phyloP scores from a whole-genome alignment of 2,329 filamentous ascomycete genomes.

The Hypoxylon sp. region DNA sequence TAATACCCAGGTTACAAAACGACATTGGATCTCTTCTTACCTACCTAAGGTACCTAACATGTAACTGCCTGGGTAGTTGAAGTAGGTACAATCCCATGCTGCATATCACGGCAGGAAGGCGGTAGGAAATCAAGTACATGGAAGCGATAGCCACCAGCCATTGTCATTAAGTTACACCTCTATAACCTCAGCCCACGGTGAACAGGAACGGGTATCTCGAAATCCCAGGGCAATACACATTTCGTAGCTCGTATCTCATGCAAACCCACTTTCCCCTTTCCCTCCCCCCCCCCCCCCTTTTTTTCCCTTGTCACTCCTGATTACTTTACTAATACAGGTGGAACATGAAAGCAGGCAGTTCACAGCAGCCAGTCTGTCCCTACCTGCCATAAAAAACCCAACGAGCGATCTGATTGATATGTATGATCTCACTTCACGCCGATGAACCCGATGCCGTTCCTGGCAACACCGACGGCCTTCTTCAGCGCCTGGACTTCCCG shows the following conservation, averaged over 20 bases:
- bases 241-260: slow-evolving; percentile 40
- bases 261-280: not conserved
- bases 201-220: slow-evolving; percentile 37
- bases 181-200: slow-evolving; percentile 13
- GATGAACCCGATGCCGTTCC: slow-evolving; percentile 73
- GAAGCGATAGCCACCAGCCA: not conserved
- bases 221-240: slow-evolving; percentile 32
- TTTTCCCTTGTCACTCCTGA: not conserved
- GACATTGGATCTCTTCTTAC: not conserved
- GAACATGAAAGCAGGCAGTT: not conserved
- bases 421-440: slow-evolving; percentile 67
- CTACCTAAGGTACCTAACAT: not conserved
- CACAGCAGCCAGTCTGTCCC: not conserved
- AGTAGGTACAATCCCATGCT: too few relatives aligned
- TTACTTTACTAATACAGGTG: not conserved
- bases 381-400: slow-evolving; percentile 16
- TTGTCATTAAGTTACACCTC: slow-evolving; percentile 1
- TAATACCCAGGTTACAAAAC: not conserved
- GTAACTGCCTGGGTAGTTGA: not conserved
- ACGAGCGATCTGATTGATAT: too few relatives aligned
- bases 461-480: slow-evolving; percentile 66
- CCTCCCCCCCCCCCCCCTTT: slow-evolving; percentile 4
- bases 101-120: not conserved
- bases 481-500: slow-evolving; percentile 72
- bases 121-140: not conserved